Evolutionary conservation across 345 rosid species (phyloP).

Genomic region (Populus alba): DNA sequence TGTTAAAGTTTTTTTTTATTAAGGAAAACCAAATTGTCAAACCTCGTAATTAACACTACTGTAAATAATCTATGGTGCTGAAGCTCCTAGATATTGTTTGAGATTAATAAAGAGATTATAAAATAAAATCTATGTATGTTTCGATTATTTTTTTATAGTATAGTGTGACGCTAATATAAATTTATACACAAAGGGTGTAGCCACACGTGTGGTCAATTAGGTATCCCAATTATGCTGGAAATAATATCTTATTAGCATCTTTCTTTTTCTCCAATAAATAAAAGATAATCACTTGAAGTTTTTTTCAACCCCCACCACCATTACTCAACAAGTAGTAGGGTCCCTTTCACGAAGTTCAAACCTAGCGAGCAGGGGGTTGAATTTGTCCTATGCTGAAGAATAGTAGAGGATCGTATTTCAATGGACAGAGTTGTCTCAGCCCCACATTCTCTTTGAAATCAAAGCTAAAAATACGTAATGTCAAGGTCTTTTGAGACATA

Average conservation of each 20-base stretch:
- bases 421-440: background rate
- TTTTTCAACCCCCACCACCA: background rate
- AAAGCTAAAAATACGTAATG: background rate
- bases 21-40: background rate
- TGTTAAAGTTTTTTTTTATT: background rate
- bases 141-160: no score
- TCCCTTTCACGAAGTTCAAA: background rate
- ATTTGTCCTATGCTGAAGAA: background rate
- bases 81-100: background rate
- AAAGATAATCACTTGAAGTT: background rate
- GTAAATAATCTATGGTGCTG: background rate
- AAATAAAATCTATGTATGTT: no score
- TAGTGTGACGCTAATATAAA: background rate
- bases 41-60: background rate
- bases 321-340: background rate
- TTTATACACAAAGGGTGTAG: background rate
- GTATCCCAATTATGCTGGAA: constrained; percentile 14
- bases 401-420: background rate
- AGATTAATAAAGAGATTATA: no score
- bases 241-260: background rate
- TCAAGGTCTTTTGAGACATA: constrained; percentile 4
- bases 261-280: background rate
- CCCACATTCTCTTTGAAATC: background rate
- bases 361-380: background rate
- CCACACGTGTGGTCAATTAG: constrained; percentile 16